Evolutionary conservation across 306 rosid species (phyloP), one percentile per base, ranked within the genome.

Genomic region (Cucumis cinereus): DNA sequence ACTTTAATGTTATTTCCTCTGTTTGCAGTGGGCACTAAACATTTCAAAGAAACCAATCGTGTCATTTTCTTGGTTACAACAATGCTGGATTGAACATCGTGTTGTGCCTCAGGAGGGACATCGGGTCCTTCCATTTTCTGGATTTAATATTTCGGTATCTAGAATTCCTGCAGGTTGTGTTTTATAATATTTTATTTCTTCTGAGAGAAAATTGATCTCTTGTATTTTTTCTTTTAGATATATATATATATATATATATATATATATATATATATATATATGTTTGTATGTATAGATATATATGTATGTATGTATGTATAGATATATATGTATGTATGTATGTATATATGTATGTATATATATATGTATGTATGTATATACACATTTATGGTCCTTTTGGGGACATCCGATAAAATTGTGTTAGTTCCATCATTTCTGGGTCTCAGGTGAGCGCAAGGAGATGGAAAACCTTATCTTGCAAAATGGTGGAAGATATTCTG

Each of bases 401-500:
- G 66, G 68, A 30, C 22, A 16, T 61, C 6, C 0, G 10, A 30
- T 30, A 30, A 61, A 28, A 2, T 64, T 76, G 47, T 59, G 78
- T 22, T 77, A 58, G 75, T 77, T 83, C 84, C 55, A 81, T 86
- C 78, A 75, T 82, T 79, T 69, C 69, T 64, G 57, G 74, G 61
- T 87, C 66, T 77, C 90, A 94, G 98, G 89, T 82, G 89, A 83
- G 77, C 89, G 98, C 78, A 89, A 84, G 84, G 86, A 88, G 87
- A 90, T 94, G 50, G 90, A 85, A 88, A 86, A 82, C 75, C 84
- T 88, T 81, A 85, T 84, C 83, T 76, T 77, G 73, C 89, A 85
- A 85, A 86, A 94, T 87, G 96, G 95, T 82, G 98, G 98, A 77
- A 90, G 83, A 77, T 94, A 91, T 87, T 94, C 93, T 61, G 91